A percentile compares a stretch with the other conserved stretches of the same genome.
phyloP scores from a whole-genome alignment of 78 protist species.

The Speleostelium caveatum region DNA sequence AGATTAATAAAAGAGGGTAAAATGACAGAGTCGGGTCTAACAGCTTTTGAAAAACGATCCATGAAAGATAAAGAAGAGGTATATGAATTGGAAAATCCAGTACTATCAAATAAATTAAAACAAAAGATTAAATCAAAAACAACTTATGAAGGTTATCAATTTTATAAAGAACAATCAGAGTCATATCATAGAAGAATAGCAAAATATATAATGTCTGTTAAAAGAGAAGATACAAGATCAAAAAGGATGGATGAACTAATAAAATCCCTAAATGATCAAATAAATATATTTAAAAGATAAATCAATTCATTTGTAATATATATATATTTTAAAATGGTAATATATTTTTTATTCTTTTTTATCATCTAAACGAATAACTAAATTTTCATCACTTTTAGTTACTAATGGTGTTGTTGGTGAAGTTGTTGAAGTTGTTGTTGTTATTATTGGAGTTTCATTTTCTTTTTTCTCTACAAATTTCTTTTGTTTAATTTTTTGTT shows the following conservation, averaged over 20 bases:
- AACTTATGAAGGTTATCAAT: background rate
- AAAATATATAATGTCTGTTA: background rate
- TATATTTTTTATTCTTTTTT: too few species aligned
- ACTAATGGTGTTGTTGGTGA: background rate
- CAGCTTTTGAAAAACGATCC: background rate
- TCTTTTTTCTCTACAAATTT: background rate
- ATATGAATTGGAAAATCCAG: background rate
- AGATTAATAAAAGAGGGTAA: background rate
- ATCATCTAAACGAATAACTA: too few species aligned
- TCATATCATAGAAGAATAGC: background rate
- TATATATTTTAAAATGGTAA: too few species aligned
- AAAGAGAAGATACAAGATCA: background rate
- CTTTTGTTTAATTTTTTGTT: background rate
- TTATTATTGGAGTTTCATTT: background rate
- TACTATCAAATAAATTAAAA: background rate
- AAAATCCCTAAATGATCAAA: background rate
- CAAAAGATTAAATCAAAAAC: background rate
- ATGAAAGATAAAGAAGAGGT: conserved; percentile 5
- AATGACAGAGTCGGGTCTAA: background rate
- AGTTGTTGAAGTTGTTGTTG: background rate
- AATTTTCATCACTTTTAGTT: too few species aligned
- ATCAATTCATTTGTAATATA: too few species aligned
- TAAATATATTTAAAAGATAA: background rate
- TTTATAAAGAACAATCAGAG: background rate
- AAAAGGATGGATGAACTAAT: background rate